phyloP scores from a whole-genome alignment of 2,329 filamentous ascomycete genomes.

The Xylaria sp. region DNA sequence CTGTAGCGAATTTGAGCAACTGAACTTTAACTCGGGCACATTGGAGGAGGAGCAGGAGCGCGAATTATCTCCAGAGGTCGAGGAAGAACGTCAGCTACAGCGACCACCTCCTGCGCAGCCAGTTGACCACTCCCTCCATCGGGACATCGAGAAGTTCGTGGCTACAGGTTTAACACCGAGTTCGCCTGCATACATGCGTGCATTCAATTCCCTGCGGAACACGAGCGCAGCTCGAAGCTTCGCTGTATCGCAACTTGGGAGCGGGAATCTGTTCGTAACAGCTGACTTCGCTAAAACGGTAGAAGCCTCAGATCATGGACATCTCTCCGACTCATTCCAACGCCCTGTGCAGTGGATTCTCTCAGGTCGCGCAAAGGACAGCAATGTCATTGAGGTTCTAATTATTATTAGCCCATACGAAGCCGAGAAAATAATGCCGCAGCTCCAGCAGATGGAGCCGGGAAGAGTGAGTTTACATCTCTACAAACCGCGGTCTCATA shows the following conservation, averaged over 20 bases:
- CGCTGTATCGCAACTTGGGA: conserved; percentile 7
- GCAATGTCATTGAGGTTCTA: conserved; percentile 5
- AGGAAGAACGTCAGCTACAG: conserved; percentile 31
- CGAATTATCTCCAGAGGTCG: conserved; percentile 35
- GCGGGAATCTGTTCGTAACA: conserved; percentile 27
- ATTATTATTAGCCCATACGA: conserved; percentile 35
- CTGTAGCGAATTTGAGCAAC: conserved; percentile 27
- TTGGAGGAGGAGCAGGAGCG: conserved; percentile 38
- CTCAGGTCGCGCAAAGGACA: background rate
- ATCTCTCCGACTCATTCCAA: conserved; percentile 24
- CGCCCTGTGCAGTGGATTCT: conserved; percentile 34
- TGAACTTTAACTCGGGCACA: conserved; percentile 24
- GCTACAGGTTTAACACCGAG: conserved; percentile 11
- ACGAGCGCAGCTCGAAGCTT: conserved; percentile 22
- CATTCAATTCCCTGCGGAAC: conserved; percentile 15
- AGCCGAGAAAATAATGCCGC: conserved; percentile 18
- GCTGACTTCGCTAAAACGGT: conserved; percentile 31
- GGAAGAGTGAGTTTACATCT: conserved; percentile 26
- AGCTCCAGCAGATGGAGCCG: background rate
- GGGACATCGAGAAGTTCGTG: conserved; percentile 14
- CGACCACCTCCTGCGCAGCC: conserved; percentile 22
- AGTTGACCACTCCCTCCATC: conserved; percentile 23
- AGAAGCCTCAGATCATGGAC: background rate
- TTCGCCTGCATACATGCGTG: conserved; percentile 30
- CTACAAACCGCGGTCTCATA: conserved; percentile 30